These are phyloP conservation scores for Lantana camara DNA, from an alignment of 257 asterid species.

Conservation along the genomic window DNA sequence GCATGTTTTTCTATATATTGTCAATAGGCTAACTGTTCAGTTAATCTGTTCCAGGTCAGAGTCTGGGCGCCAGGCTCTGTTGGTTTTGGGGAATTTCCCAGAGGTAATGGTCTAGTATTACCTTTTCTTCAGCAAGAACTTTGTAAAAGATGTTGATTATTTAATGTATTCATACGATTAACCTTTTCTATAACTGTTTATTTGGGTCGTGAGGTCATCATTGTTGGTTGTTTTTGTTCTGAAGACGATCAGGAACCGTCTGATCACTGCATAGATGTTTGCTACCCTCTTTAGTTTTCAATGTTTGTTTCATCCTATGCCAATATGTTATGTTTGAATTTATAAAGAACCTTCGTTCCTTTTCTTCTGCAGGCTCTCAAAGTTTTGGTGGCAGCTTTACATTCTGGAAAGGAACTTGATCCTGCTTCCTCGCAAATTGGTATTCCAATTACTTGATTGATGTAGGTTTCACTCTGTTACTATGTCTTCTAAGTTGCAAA, in stretches of 20 bases:
- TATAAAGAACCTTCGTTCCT: slow-evolving; percentile 16
- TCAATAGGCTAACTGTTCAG: slow-evolving; percentile 21
- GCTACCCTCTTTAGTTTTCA: slow-evolving; percentile 10
- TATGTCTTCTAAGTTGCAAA: slow-evolving; percentile 14
- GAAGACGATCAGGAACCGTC: slow-evolving; percentile 10
- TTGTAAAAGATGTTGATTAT: slow-evolving; percentile 15
- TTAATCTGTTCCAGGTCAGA: slow-evolving; percentile 66
- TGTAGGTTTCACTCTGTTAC: slow-evolving; percentile 26
- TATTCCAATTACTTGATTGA: slow-evolving; percentile 29
- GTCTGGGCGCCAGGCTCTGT: slow-evolving; percentile 94
- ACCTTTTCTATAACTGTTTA: slow-evolving; percentile 13
- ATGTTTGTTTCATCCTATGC: background rate
- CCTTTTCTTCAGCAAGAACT: slow-evolving; percentile 11
- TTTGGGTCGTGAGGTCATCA: slow-evolving; percentile 6
- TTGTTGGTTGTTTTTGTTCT: slow-evolving; percentile 18
- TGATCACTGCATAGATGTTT: slow-evolving; percentile 24
- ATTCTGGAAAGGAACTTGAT: slow-evolving; percentile 76
- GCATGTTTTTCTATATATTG: slow-evolving; percentile 15
- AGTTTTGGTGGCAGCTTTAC: slow-evolving; percentile 72
- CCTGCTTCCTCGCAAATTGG: slow-evolving; percentile 63
- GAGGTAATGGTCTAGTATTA: slow-evolving; percentile 57
- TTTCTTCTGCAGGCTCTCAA: slow-evolving; percentile 68
- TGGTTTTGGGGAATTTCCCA: slow-evolving; percentile 83
- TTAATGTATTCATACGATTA: background rate
- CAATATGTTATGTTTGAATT: background rate